Conservation (phyloP, 768 basidiomycete species). For the Kwoniella botswanensis region DNA sequence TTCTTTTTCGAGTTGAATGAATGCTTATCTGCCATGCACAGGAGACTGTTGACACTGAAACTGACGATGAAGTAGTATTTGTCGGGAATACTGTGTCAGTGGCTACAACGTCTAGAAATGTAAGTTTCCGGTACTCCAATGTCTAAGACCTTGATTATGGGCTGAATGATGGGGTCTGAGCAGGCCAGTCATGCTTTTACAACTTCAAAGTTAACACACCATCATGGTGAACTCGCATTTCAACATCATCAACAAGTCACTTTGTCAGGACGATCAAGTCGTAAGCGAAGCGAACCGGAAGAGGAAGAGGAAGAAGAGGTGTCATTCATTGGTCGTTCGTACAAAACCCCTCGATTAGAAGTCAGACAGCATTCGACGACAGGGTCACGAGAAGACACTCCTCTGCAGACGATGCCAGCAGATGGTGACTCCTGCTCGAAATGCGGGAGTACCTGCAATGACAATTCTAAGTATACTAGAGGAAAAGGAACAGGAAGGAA, state of each 20-base stretch:
- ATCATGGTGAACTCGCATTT: too few species aligned
- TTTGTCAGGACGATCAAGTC: too few species aligned
- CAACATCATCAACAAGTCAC: too few species aligned
- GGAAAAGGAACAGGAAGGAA: constrained; percentile 15
- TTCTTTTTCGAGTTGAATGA: neutral
- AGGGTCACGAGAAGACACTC: neutral
- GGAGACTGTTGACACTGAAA: neutral
- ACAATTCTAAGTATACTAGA: neutral
- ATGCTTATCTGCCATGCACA: too few species aligned
- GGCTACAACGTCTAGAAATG: neutral
- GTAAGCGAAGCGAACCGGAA: neutral
- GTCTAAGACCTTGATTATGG: too few species aligned
- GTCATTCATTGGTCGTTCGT: neutral
- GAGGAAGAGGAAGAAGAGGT: neutral
- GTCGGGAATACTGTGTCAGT: neutral
- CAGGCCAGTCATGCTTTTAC: too few species aligned
- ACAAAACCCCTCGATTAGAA: neutral
- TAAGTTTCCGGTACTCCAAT: neutral
- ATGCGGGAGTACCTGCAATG: constrained; percentile 9
- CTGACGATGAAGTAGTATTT: constrained; percentile 1
- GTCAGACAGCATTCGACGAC: neutral
- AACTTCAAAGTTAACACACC: too few species aligned
- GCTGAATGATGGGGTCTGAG: too few species aligned
- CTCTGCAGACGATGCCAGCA: neutral
- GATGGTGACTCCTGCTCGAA: neutral